phyloP scores from a whole-genome alignment of 345 rosid genomes.

The Acer negundo region DNA sequence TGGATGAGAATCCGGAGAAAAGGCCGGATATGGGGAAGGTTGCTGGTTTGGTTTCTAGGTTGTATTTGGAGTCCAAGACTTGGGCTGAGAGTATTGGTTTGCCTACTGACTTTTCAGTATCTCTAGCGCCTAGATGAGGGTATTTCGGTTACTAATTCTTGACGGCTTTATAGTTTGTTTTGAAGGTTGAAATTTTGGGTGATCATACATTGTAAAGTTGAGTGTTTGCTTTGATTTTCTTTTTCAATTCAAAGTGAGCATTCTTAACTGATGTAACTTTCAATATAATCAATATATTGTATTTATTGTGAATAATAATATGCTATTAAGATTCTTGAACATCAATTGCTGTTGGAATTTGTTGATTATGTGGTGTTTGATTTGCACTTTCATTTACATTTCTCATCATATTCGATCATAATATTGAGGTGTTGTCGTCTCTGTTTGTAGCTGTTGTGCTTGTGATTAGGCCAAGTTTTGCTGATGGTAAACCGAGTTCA shows the following conservation, averaged over 20 bases:
- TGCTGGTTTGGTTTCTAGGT: slow-evolving; percentile 41
- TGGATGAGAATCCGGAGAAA: slow-evolving; percentile 42
- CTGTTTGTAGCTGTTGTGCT: background rate
- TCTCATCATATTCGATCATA: background rate
- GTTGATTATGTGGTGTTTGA: background rate
- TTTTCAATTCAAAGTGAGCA: background rate
- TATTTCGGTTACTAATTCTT: background rate
- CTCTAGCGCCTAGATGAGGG: slow-evolving; percentile 55
- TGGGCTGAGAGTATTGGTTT: slow-evolving; percentile 49
- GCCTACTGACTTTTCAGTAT: slow-evolving; percentile 49
- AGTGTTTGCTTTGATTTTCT: background rate
- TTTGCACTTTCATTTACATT: background rate
- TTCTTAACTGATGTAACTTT: slow-evolving; percentile 4
- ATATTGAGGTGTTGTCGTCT: background rate
- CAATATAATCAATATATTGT: background rate
- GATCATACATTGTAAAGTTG: background rate
- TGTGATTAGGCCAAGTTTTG: background rate
- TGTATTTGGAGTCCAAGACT: slow-evolving; percentile 44
- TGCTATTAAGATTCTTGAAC: background rate
- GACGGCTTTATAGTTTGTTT: background rate
- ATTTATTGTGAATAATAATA: slow-evolving; percentile 10
- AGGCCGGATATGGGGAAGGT: slow-evolving; percentile 59
- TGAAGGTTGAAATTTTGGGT: background rate
- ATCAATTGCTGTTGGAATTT: background rate
- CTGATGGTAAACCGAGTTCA: background rate